These are phyloP conservation scores for Thraustochytrium sp. DNA, from an alignment of 352 stramenopile genomes.

Conservation along the genomic window DNA sequence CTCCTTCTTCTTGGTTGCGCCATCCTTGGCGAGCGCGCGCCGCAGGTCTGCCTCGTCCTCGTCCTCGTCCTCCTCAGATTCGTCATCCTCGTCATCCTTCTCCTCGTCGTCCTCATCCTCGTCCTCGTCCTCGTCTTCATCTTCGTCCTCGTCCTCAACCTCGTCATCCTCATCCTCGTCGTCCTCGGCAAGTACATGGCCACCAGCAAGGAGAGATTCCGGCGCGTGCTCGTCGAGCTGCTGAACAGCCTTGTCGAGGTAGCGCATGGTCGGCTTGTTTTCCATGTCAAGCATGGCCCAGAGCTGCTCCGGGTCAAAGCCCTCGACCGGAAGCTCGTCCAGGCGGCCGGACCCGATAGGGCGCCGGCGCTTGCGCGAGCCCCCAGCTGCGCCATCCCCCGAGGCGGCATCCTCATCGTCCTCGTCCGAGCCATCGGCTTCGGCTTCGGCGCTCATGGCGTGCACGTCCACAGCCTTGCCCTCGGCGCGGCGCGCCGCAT, in stretches of 20 bases:
- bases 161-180: neutral
- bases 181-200: neutral
- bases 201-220: neutral
- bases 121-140: neutral
- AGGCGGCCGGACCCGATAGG: constrained; percentile 1
- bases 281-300: constrained; percentile 43
- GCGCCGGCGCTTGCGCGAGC: neutral
- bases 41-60: neutral
- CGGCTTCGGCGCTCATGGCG: neutral
- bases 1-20: neutral
- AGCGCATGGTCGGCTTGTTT: neutral
- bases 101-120: neutral
- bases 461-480: neutral
- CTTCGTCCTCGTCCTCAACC: neutral
- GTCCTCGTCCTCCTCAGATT: neutral
- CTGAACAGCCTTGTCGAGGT: neutral
- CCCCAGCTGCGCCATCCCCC: neutral
- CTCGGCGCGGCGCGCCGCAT: neutral
- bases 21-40: neutral
- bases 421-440: neutral
- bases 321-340: constrained; percentile 29
- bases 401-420: neutral
- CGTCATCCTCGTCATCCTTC: neutral
- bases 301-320: constrained; percentile 42
- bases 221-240: neutral